These are phyloP conservation scores for Pseudomassariella vexata DNA, from an alignment of 2,329 filamentous ascomycete genomes.

Conservation along the genomic window DNA sequence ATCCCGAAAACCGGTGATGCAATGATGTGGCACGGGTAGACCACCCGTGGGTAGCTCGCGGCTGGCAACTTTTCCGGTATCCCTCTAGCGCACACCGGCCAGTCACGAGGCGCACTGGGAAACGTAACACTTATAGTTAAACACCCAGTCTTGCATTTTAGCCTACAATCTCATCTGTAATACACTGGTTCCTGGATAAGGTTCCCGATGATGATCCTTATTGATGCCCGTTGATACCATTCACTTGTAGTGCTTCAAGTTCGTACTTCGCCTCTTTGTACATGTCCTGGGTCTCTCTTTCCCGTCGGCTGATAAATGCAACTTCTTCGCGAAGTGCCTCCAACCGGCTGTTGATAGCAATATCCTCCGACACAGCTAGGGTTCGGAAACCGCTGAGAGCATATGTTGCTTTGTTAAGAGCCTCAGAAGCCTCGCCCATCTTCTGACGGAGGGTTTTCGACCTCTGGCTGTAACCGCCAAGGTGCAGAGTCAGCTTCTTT, in stretches of 20 bases:
- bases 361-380: slow-evolving; percentile 73
- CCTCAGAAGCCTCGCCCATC: slow-evolving; percentile 67
- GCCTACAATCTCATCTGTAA: too few species aligned
- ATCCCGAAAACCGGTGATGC: too few species aligned
- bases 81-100: too few species aligned
- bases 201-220: too few species aligned
- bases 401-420: slow-evolving; percentile 65
- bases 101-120: too few species aligned
- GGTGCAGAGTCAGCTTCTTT: slow-evolving; percentile 82
- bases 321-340: slow-evolving; percentile 79
- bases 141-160: too few species aligned
- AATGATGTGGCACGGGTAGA: too few species aligned
- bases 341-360: slow-evolving; percentile 65
- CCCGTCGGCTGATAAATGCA: slow-evolving; percentile 68
- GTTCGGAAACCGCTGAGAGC: slow-evolving; percentile 71
- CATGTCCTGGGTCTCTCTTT: slow-evolving; percentile 84
- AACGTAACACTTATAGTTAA: too few species aligned
- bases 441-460: slow-evolving; percentile 76
- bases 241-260: slow-evolving; percentile 52
- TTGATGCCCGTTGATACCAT: slow-evolving; percentile 19
- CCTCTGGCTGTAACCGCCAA: slow-evolving; percentile 86
- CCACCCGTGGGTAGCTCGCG: too few species aligned
- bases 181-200: too few species aligned
- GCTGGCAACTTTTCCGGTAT: too few species aligned
- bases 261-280: slow-evolving; percentile 76